A percentile compares a stretch with the other conserved stretches of the same genome.
Conservation (phyloP, 495 filamentous ascomycete species). For the Tricharina praecox region DNA sequence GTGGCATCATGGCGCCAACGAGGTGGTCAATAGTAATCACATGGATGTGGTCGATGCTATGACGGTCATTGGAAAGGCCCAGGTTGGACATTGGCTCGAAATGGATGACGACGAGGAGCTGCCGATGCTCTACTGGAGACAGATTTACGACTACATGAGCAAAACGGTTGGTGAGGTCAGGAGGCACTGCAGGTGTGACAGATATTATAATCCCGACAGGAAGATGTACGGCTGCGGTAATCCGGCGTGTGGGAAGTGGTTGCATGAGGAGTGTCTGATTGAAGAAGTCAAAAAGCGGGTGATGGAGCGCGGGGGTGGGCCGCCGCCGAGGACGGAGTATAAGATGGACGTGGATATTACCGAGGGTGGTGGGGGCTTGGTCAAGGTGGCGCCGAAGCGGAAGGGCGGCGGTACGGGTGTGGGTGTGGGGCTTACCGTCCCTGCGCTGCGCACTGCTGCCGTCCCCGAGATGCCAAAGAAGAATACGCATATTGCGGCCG, state of each 20-base stretch:
- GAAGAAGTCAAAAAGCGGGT: conserved; percentile 26
- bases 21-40: conserved; percentile 55
- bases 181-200: conserved; percentile 43
- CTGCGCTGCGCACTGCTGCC: neutral
- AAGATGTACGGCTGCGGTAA: conserved; percentile 39
- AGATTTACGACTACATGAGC: conserved; percentile 37
- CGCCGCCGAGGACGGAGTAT: neutral
- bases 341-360: neutral
- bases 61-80: conserved; percentile 30
- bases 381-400: neutral
- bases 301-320: neutral
- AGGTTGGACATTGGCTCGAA: conserved; percentile 30
- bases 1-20: conserved; percentile 48
- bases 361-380: neutral
- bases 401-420: neutral
- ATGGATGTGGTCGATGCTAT: conserved; percentile 44
- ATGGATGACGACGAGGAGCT: conserved; percentile 38
- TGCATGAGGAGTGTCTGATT: conserved; percentile 45
- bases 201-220: conserved; percentile 46
- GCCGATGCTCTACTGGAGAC: conserved; percentile 46
- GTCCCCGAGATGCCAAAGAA: neutral
- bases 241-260: conserved; percentile 40
- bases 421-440: neutral
- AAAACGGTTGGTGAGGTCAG: conserved; percentile 32
- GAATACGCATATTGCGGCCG: neutral